Percentiles rank a stretch among this genome's conserved stretches.
These are phyloP conservation scores for Neocucurbitaria cava DNA, from an alignment of 2,329 filamentous ascomycete species.

Conservation along the genomic window DNA sequence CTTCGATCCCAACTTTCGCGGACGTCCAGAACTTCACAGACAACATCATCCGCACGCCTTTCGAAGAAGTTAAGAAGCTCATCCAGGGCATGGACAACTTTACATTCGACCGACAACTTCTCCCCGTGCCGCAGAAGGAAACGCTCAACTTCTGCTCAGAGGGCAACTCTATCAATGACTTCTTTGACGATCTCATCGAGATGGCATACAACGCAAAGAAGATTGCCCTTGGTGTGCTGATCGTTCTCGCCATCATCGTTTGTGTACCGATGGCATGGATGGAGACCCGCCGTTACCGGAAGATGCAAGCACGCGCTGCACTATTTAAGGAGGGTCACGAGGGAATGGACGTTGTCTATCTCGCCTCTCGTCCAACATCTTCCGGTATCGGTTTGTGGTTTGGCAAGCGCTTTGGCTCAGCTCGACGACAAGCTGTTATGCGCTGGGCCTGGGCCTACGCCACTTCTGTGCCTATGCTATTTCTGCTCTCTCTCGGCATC, in stretches of 20 bases:
- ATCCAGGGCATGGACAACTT: slow-evolving; percentile 76
- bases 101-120: slow-evolving; percentile 76
- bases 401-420: slow-evolving; percentile 68
- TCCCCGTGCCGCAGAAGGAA: slow-evolving; percentile 85
- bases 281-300: slow-evolving; percentile 79
- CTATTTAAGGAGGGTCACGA: slow-evolving; percentile 75
- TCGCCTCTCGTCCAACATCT: slow-evolving; percentile 81
- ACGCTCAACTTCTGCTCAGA: slow-evolving; percentile 86
- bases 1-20: slow-evolving; percentile 80
- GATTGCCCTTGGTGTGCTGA: slow-evolving; percentile 77
- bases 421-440: slow-evolving; percentile 72
- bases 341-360: slow-evolving; percentile 86
- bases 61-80: slow-evolving; percentile 76
- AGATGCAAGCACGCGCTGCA: slow-evolving; percentile 72
- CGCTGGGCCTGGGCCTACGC: slow-evolving; percentile 88
- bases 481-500: slow-evolving; percentile 81
- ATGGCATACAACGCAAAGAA: slow-evolving; percentile 73
- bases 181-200: slow-evolving; percentile 76
- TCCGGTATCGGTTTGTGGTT: slow-evolving; percentile 74
- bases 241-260: slow-evolving; percentile 72
- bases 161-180: slow-evolving; percentile 79
- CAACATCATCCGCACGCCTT: slow-evolving; percentile 76
- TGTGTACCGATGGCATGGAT: slow-evolving; percentile 81
- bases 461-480: slow-evolving; percentile 84
- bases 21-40: slow-evolving; percentile 84